These are phyloP conservation scores for Hibiscus tridactylites DNA, from an alignment of 345 rosid species.

Conservation along the genomic window DNA sequence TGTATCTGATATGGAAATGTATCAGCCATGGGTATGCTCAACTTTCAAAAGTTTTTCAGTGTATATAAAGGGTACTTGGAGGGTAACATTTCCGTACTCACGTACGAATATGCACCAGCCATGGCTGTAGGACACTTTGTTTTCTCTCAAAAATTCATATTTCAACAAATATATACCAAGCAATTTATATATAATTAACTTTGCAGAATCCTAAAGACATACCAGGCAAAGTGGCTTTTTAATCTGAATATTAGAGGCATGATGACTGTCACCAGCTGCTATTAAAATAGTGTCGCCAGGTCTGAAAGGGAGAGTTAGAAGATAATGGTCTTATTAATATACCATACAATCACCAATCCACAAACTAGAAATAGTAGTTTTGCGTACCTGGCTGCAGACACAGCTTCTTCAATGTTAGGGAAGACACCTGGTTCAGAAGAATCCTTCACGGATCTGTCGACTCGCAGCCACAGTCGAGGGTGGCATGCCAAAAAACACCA, in stretches of 20 bases:
- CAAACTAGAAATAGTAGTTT: background rate
- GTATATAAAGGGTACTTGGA: background rate
- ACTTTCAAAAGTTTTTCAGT: background rate
- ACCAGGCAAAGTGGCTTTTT: slow-evolving; percentile 92
- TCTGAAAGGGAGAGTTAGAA: slow-evolving; percentile 37
- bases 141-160: background rate
- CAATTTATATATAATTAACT: background rate
- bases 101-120: background rate
- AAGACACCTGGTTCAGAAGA: slow-evolving; percentile 59
- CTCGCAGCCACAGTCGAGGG: slow-evolving; percentile 91
- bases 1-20: background rate
- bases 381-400: slow-evolving; percentile 86
- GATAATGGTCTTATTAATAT: slow-evolving; percentile 10
- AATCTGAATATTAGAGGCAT: slow-evolving; percentile 75
- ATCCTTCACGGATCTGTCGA: slow-evolving; percentile 62
- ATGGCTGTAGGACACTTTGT: background rate
- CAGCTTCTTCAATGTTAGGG: slow-evolving; percentile 64
- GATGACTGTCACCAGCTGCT: slow-evolving; percentile 73
- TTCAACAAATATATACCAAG: background rate
- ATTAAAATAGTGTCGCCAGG: slow-evolving; percentile 94
- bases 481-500: slow-evolving; percentile 93
- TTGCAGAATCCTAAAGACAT: slow-evolving; percentile 18
- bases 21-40: background rate
- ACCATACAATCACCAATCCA: background rate
- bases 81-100: background rate